phyloP scores from a whole-genome alignment of 1,139 yeast genomes.

The Eremothecium gossypii region DNA sequence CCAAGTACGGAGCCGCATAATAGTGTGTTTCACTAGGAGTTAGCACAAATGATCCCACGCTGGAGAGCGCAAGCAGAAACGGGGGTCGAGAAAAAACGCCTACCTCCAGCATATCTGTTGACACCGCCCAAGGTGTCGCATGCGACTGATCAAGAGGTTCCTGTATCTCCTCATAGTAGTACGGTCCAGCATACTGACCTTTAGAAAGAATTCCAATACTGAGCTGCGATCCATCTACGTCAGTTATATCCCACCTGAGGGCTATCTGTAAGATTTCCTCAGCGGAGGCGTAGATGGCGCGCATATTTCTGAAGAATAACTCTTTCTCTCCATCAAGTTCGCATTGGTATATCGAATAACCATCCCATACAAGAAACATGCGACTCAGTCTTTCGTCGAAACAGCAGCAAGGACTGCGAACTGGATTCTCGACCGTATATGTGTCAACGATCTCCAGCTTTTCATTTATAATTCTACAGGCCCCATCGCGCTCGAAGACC shows the following conservation, averaged over 20 bases:
- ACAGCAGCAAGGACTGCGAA: constrained; percentile 5
- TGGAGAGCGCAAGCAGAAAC: not conserved
- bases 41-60: not conserved
- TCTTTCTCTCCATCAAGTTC: not conserved
- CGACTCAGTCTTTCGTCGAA: constrained; percentile 13
- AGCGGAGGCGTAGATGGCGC: not conserved
- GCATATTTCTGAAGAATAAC: not conserved
- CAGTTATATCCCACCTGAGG: constrained; percentile 2
- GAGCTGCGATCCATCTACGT: constrained; percentile 1
- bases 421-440: constrained; percentile 7
- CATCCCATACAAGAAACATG: constrained; percentile 10
- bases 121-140: not conserved
- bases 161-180: constrained; percentile 2
- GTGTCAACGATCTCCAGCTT: constrained; percentile 11
- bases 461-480: constrained; percentile 11
- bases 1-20: not conserved
- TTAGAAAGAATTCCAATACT: constrained; percentile 1
- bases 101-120: not conserved
- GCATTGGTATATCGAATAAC: constrained; percentile 1
- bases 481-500: constrained; percentile 15
- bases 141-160: constrained; percentile 1
- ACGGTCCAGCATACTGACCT: not conserved
- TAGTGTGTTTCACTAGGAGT: not conserved
- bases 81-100: not conserved
- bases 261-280: constrained; percentile 2